These are phyloP conservation scores for Camellia lanceoleosa DNA, from an alignment of 148 eudicot species.

Conservation along the genomic window DNA sequence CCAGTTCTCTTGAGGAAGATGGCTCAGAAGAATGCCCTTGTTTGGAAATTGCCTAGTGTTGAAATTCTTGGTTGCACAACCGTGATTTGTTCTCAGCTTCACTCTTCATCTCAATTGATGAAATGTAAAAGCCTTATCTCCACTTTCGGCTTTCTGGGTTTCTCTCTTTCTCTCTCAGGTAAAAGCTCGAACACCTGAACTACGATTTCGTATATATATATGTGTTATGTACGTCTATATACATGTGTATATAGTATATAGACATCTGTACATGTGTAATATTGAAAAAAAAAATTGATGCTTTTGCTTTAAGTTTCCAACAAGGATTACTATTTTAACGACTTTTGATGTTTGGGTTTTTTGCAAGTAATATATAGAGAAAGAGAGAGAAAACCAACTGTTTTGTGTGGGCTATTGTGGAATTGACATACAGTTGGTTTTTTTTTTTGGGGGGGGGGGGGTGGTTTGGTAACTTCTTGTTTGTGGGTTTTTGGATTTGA, in stretches of 20 bases:
- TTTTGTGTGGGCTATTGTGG: conserved; percentile 14
- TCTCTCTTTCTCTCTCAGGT: conserved; percentile 29
- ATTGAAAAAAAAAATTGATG: conserved; percentile 6
- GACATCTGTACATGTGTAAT: background rate
- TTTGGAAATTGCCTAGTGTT: too few relatives aligned
- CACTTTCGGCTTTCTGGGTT: conserved; percentile 7
- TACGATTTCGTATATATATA: conserved; percentile 16
- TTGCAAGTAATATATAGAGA: background rate
- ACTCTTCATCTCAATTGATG: too few relatives aligned
- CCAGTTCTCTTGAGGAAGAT: too few relatives aligned
- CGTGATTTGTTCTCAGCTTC: too few relatives aligned
- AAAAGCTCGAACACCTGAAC: conserved; percentile 33
- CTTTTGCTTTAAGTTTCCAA: conserved; percentile 44
- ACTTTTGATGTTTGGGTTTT: conserved; percentile 23
- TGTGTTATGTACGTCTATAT: background rate
- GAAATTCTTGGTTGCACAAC: too few relatives aligned
- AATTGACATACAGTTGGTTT: background rate
- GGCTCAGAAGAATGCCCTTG: too few relatives aligned
- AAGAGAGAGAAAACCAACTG: background rate
- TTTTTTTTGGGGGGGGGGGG: background rate
- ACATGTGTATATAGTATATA: background rate
- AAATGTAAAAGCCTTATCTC: too few relatives aligned
- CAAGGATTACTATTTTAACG: conserved; percentile 32
- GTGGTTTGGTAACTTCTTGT: too few relatives aligned
- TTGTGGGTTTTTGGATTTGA: background rate